Percentiles rank a stretch among this genome's conserved stretches.
These are phyloP conservation scores for Coemansia sp. DNA, from an alignment of 192 early-diverging fungal species.

Conservation along the genomic window DNA sequence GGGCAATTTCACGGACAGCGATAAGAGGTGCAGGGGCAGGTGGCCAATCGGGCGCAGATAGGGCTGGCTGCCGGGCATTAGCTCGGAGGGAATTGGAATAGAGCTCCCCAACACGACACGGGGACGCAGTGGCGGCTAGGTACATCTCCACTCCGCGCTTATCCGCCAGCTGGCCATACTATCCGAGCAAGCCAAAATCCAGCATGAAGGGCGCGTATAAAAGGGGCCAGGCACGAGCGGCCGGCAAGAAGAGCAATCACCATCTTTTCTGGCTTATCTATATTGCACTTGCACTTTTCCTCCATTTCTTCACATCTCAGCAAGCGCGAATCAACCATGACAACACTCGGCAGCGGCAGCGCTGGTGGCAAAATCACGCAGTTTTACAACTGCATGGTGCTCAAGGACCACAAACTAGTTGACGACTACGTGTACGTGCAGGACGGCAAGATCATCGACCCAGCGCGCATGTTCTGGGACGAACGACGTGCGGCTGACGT, in stretches of 20 bases:
- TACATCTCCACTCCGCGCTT: no score
- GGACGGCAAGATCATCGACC: constrained; percentile 74
- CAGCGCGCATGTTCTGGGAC: constrained; percentile 65
- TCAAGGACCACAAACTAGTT: constrained; percentile 72
- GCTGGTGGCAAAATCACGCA: constrained; percentile 50
- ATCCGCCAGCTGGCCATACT: no score
- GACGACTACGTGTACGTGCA: constrained; percentile 71
- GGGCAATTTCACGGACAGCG: constrained; percentile 3
- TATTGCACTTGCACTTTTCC: neutral
- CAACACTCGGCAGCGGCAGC: neutral
- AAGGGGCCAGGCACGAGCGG: no score
- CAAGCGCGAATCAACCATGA: neutral
- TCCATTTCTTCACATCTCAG: neutral
- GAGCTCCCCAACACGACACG: no score
- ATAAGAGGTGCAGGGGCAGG: no score
- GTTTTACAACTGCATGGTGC: constrained; percentile 72
- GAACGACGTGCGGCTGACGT: constrained; percentile 60
- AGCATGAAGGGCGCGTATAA: no score
- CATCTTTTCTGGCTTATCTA: neutral
- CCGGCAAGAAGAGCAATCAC: neutral
- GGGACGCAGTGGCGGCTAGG: no score
- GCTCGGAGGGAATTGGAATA: no score
- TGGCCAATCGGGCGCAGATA: no score
- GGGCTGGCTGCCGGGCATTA: no score
- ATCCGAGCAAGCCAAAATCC: no score